phyloP scores from a whole-genome alignment of 176 grass and related monocot genomes.

The Cenchrus fungigraminus region DNA sequence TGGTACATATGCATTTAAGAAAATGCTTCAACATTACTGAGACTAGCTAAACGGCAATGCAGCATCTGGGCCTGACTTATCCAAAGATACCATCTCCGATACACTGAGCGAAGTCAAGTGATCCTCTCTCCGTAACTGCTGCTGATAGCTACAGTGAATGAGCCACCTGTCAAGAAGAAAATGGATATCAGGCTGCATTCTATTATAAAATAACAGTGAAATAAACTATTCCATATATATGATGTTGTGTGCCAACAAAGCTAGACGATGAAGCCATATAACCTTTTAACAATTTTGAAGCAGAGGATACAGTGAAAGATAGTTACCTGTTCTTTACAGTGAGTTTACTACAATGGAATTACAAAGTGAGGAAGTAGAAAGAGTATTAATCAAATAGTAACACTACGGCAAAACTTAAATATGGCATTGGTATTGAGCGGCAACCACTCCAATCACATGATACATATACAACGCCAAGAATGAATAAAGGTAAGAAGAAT shows the following conservation, averaged over 20 bases:
- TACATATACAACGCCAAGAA: neutral
- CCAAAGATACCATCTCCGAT: conserved; percentile 18
- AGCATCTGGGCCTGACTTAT: conserved; percentile 21
- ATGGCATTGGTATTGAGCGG: neutral
- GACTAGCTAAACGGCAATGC: conserved; percentile 40
- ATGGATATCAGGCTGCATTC: conserved; percentile 31
- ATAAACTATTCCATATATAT: neutral
- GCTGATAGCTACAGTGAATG: neutral
- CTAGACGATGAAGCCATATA: neutral
- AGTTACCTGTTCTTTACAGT: neutral
- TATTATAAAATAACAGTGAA: neutral
- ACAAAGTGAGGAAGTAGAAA: neutral
- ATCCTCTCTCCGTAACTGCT: neutral
- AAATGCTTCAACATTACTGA: conserved; percentile 2
- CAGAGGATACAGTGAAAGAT: neutral
- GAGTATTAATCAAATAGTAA: neutral
- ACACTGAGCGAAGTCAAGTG: conserved; percentile 12
- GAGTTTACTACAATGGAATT: neutral
- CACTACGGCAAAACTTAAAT: neutral
- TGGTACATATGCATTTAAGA: conserved; percentile 37
- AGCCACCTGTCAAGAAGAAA: conserved; percentile 38
- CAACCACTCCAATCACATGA: neutral
- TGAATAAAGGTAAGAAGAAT: neutral
- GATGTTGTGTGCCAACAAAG: neutral
- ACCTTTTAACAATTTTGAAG: conserved; percentile 8